phyloP scores from a whole-genome alignment of 495 filamentous ascomycete species.

The Extremus antarcticus region DNA sequence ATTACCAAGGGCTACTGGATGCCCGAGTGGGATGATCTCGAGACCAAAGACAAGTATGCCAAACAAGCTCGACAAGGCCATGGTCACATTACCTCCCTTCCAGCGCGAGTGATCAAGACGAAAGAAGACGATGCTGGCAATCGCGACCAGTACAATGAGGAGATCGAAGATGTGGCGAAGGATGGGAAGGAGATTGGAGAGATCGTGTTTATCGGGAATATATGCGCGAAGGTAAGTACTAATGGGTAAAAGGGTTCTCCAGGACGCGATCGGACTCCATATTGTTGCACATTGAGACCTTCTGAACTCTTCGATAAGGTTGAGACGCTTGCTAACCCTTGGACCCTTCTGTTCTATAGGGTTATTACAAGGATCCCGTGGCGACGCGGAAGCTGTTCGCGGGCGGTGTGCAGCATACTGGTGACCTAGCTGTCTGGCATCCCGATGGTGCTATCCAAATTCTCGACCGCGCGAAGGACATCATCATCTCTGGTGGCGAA shows the following conservation, averaged over 20 bases:
- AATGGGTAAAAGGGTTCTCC: too few relatives aligned
- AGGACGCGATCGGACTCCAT: too few relatives aligned
- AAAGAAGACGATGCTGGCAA: conserved; percentile 17
- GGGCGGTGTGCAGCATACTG: conserved; percentile 78
- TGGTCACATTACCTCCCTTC: conserved; percentile 76
- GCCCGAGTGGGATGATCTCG: conserved; percentile 66
- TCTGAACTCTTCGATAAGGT: too few relatives aligned
- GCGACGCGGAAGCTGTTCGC: conserved; percentile 82
- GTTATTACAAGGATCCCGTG: conserved; percentile 81
- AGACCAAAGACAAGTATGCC: conserved; percentile 61
- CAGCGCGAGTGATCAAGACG: conserved; percentile 71
- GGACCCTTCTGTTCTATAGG: too few relatives aligned
- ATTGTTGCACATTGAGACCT: too few relatives aligned
- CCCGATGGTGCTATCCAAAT: conserved; percentile 84
- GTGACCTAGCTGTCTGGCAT: conserved; percentile 88
- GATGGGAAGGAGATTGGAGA: conserved; percentile 90
- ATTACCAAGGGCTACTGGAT: conserved; percentile 88
- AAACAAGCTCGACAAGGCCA: conserved; percentile 91
- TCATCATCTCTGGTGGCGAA: conserved; percentile 95
- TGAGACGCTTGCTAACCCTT: too few relatives aligned
- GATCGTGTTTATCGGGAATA: conserved; percentile 83
- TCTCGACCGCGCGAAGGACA: conserved; percentile 88
- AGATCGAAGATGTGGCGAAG: conserved; percentile 61
- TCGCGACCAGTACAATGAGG: conserved; percentile 49
- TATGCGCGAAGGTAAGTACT: conserved; percentile 77